phyloP scores from a whole-genome alignment of 2,329 filamentous ascomycete genomes.

The Magnaporthiopsis incrustans region DNA sequence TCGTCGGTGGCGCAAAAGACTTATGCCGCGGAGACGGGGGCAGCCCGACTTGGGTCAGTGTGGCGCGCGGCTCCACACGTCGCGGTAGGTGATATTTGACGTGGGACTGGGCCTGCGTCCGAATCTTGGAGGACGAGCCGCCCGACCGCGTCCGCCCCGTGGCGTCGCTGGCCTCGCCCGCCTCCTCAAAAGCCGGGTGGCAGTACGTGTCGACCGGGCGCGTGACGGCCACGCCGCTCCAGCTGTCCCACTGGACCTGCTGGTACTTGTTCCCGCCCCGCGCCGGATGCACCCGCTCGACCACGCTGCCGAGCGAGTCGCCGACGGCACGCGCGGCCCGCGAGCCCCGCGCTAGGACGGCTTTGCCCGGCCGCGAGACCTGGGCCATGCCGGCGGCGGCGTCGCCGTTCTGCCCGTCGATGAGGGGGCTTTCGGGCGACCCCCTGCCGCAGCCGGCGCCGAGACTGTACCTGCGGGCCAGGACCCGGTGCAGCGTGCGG shows the following conservation, averaged over 20 bases:
- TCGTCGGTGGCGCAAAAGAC: neutral
- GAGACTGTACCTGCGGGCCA: neutral
- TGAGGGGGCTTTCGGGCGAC: too few species aligned
- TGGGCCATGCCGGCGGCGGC: neutral
- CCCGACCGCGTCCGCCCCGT: neutral
- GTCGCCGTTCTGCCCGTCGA: too few species aligned
- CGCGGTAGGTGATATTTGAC: neutral
- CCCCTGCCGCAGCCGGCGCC: neutral
- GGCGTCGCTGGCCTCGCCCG: neutral
- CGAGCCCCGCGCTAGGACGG: too few species aligned
- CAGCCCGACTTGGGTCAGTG: neutral
- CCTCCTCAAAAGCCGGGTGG: conserved; percentile 6
- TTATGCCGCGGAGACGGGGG: neutral
- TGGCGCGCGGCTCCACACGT: neutral
- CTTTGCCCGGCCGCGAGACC: neutral
- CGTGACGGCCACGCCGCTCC: neutral
- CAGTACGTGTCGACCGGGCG: neutral
- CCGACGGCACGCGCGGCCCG: neutral
- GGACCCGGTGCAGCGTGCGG: conserved; percentile 9
- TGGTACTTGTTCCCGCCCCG: neutral
- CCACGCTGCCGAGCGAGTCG: neutral
- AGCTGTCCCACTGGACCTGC: neutral
- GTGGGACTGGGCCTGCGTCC: neutral
- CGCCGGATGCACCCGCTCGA: neutral
- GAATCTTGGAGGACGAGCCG: neutral